phyloP scores from a whole-genome alignment of 2,329 filamentous ascomycete genomes.

The Ophiobolus disseminans region DNA sequence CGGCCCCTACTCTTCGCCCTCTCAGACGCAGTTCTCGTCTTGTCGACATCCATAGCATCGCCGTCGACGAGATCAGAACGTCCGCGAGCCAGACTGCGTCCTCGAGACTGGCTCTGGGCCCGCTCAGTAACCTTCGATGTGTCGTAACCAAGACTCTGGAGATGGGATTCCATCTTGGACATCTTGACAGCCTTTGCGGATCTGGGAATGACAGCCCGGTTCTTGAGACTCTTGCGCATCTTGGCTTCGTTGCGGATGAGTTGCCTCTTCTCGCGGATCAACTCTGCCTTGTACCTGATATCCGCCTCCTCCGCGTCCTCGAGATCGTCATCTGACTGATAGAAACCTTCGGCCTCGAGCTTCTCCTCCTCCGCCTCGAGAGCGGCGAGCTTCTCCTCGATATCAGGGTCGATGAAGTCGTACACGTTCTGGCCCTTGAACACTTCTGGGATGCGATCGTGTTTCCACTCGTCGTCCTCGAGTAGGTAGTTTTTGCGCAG shows the following conservation, averaged over 20 bases:
- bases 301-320: conserved; percentile 91
- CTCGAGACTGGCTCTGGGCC: conserved; percentile 74
- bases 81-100: conserved; percentile 71
- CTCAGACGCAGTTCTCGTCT: conserved; percentile 47
- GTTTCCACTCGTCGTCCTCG: conserved; percentile 89
- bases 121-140: conserved; percentile 76
- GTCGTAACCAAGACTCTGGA: conserved; percentile 87
- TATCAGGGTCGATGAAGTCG: conserved; percentile 96
- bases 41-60: conserved; percentile 75
- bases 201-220: conserved; percentile 90
- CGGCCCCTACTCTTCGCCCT: conserved; percentile 75
- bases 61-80: conserved; percentile 60
- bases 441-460: conserved; percentile 93
- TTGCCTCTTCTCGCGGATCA: conserved; percentile 93
- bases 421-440: conserved; percentile 97
- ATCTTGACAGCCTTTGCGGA: conserved; percentile 80
- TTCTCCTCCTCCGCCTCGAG: conserved; percentile 96
- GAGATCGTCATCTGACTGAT: conserved; percentile 75
- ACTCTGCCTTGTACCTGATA: conserved; percentile 86
- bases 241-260: conserved; percentile 93
- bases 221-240: conserved; percentile 97
- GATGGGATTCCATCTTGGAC: conserved; percentile 83
- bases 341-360: conserved; percentile 89
- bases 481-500: conserved; percentile 87
- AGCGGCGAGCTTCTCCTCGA: conserved; percentile 88